These are phyloP conservation scores for Fusarium graminum DNA, from an alignment of 2,329 filamentous ascomycete genomes.

Conservation along the genomic window DNA sequence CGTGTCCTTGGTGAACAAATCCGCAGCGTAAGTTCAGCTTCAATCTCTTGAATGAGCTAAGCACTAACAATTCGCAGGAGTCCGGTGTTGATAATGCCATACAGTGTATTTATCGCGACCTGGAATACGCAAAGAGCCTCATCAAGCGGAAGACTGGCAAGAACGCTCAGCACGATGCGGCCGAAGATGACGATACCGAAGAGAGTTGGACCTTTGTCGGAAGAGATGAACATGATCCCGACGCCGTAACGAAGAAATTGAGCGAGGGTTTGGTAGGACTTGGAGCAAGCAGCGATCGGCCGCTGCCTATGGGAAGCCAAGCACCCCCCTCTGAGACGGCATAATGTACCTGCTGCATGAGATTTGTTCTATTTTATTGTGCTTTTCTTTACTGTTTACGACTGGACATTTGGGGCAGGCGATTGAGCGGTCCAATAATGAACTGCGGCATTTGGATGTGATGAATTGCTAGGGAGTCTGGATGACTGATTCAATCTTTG, in stretches of 20 bases:
- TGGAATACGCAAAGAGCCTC: slow-evolving; percentile 90
- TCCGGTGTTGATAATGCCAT: slow-evolving; percentile 91
- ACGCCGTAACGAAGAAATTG: slow-evolving; percentile 58
- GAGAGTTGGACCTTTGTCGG: slow-evolving; percentile 95
- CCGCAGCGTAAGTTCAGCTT: slow-evolving; percentile 73
- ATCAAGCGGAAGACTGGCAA: slow-evolving; percentile 75
- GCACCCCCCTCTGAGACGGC: slow-evolving; percentile 26
- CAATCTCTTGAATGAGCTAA: rapidly evolving
- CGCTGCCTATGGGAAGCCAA: slow-evolving; percentile 45
- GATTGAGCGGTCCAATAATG: slow-evolving; percentile 23
- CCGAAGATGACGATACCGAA: slow-evolving; percentile 71
- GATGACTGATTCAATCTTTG: slow-evolving; percentile 9
- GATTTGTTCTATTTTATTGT: neutral
- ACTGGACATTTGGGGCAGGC: neutral
- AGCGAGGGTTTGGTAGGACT: slow-evolving; percentile 52
- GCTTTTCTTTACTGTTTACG: neutral
- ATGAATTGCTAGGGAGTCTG: slow-evolving; percentile 13
- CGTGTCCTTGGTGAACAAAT: slow-evolving; percentile 86
- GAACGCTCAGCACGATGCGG: slow-evolving; percentile 58
- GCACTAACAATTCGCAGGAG: slow-evolving; percentile 69
- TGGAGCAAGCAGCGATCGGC: slow-evolving; percentile 39
- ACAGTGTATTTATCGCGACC: slow-evolving; percentile 91
- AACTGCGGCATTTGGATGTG: slow-evolving; percentile 21
- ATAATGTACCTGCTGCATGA: slow-evolving; percentile 16
- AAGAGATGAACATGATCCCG: slow-evolving; percentile 61